Percentiles rank a stretch among this genome's conserved stretches.
These are phyloP conservation scores for Entrophospora sp. DNA, from an alignment of 192 early-diverging fungal genomes.

Conservation along the genomic window DNA sequence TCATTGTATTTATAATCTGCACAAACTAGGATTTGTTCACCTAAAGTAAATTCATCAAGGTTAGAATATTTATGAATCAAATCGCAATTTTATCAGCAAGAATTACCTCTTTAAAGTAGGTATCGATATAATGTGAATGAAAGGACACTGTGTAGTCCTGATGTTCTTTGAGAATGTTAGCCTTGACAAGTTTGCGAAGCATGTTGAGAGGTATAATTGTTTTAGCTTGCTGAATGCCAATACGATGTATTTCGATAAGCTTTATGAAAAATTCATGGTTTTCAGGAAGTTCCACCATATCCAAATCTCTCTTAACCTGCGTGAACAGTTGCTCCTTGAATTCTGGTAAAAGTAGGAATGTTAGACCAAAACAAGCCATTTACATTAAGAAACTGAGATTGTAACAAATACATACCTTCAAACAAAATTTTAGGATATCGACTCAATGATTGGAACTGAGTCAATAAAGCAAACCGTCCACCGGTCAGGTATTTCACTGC, in stretches of 20 bases:
- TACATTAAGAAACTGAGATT: neutral
- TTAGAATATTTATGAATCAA: slow-evolving; percentile 15
- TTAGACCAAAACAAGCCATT: slow-evolving; percentile 1
- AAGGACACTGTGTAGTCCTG: slow-evolving; percentile 4
- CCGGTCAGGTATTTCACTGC: slow-evolving; percentile 5
- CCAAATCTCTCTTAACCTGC: neutral
- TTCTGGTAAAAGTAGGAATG: slow-evolving; percentile 12
- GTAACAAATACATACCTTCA: slow-evolving; percentile 16
- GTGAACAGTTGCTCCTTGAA: neutral
- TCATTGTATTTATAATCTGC: no score
- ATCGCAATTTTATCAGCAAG: neutral
- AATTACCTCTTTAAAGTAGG: slow-evolving; percentile 17
- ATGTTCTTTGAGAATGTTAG: slow-evolving; percentile 15
- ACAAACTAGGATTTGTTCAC: slow-evolving; percentile 11
- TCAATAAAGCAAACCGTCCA: slow-evolving; percentile 9
- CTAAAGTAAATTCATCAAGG: slow-evolving; percentile 7
- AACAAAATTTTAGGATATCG: neutral
- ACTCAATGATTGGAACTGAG: neutral
- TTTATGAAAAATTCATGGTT: slow-evolving; percentile 15
- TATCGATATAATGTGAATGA: slow-evolving; percentile 7
- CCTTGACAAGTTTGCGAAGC: slow-evolving; percentile 13
- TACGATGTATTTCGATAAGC: slow-evolving; percentile 6
- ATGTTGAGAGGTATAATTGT: slow-evolving; percentile 14
- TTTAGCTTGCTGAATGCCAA: slow-evolving; percentile 3
- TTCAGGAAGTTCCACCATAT: neutral